phyloP scores from a whole-genome alignment of 2,329 filamentous ascomycete genomes.

The Scedosporium dehoogii region DNA sequence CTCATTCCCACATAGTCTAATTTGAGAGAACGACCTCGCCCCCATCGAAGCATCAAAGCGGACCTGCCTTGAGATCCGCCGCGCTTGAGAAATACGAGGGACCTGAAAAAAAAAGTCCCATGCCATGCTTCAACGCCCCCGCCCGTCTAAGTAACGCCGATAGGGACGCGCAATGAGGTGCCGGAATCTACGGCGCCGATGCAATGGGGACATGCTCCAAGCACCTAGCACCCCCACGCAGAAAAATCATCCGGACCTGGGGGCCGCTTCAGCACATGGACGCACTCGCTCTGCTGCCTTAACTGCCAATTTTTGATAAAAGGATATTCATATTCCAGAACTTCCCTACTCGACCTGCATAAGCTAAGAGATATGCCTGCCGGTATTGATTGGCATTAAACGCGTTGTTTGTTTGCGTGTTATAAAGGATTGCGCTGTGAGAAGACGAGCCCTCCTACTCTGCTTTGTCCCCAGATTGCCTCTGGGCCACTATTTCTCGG shows the following conservation, averaged over 20 bases:
- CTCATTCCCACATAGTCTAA: too few species aligned
- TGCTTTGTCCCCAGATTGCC: not conserved
- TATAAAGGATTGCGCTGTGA: not conserved
- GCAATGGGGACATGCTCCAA: too few species aligned
- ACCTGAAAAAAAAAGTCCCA: too few species aligned
- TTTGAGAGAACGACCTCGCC: too few species aligned
- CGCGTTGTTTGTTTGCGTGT: not conserved
- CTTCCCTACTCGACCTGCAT: not conserved
- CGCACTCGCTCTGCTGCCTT: not conserved
- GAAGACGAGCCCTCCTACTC: not conserved
- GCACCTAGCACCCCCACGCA: not conserved
- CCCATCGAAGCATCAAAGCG: too few species aligned
- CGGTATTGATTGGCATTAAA: not conserved
- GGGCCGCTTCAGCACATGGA: not conserved
- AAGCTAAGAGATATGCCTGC: not conserved
- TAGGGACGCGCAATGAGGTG: too few species aligned
- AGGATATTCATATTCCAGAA: constrained; percentile 1
- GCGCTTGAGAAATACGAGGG: too few species aligned
- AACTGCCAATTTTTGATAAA: not conserved
- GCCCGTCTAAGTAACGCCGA: too few species aligned
- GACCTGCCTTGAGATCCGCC: too few species aligned
- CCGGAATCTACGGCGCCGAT: too few species aligned
- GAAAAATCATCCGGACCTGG: not conserved
- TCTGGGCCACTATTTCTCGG: constrained; percentile 61
- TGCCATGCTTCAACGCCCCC: too few species aligned